Evolutionary conservation across 306 rosid genomes (phyloP), one percentile per base, ranked within the genome.

Genomic region (Acacia confusa): DNA sequence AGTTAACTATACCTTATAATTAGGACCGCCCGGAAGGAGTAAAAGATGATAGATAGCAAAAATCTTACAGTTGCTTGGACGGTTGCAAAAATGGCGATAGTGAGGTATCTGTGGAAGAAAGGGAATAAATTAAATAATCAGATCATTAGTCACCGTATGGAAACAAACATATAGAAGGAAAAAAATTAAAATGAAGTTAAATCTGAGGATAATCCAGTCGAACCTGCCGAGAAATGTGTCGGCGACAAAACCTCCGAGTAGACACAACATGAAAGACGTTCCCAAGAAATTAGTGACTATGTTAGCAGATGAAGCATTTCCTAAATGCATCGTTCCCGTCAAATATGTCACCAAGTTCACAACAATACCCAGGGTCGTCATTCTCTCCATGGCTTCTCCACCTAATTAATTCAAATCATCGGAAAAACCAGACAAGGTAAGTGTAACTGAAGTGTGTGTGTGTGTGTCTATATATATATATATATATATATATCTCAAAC

Each of bases 161-260:
- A 2, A 65, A 65, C 28, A 57, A 9, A 36, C 22, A 9, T 2
- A 2, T 28, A 30, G 14, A 64, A 7, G 2, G 6, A 32, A 10
- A 24, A 58, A 58, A 48, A 4, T 3, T 10, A 9, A 30, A 2
- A 65, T 1, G 40, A 65, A 67, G 74, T 52, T 66, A 57, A 66
- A 66, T 55, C 72, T 64, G 22, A 12, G 24, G 3, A 6, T 17
- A 20, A 20, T 53, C 61, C n/a, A 32, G 15, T 27, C 74, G 53
- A 40, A 90, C 96, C 98, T 87, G 76, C 97, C 99, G 19, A 95
- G 91, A 63, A 95, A 95, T 24, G 99, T 88, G 81, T 95, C 99
- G 20, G 99, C 99, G 0, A 95, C n/a, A 82, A 95, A 95, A 19
- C 99, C 99, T 44, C 99, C 99, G 13, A 95, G 84, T 58, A 95